Evolutionary conservation across 768 basidiomycete species (phyloP).

Genomic region (Pisolithus orientalis): DNA sequence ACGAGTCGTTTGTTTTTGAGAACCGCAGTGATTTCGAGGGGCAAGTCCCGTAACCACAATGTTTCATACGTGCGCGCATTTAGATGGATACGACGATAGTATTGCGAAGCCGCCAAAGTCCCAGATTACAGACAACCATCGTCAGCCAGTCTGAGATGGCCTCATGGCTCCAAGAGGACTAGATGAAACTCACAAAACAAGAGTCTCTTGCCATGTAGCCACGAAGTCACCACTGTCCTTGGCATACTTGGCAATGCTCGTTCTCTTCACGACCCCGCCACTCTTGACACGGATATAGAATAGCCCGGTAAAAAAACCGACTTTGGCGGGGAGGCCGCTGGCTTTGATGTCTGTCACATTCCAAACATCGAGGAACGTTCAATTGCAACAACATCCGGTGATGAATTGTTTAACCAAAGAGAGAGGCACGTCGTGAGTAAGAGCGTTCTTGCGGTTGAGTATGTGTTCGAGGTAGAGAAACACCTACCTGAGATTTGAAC

Average conservation of each 20-base stretch:
- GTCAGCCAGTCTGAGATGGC: neutral
- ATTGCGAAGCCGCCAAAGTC: neutral
- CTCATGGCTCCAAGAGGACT: neutral
- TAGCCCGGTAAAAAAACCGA: slow-evolving; percentile 23
- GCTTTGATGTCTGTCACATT: slow-evolving; percentile 24
- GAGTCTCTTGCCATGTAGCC: slow-evolving; percentile 21
- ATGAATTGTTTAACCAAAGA: neutral
- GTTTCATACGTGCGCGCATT: neutral
- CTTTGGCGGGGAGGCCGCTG: slow-evolving; percentile 27
- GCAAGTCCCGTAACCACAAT: too few species aligned
- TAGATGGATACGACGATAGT: neutral
- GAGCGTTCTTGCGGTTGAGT: neutral
- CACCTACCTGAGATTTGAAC: slow-evolving; percentile 24
- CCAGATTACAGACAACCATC: neutral
- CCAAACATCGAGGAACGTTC: neutral
- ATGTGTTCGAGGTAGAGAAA: neutral
- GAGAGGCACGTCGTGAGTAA: neutral
- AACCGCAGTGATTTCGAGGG: too few species aligned
- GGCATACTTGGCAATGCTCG: slow-evolving; percentile 21
- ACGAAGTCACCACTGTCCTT: slow-evolving; percentile 22
- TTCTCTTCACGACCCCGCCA: slow-evolving; percentile 20
- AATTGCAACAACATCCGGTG: neutral
- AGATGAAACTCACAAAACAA: slow-evolving; percentile 17
- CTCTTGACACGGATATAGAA: slow-evolving; percentile 26
- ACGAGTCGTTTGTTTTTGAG: too few species aligned